Base-by-base conservation (phyloP, 2,329 filamentous ascomycete species). In the Arachnomyces sp. region DNA sequence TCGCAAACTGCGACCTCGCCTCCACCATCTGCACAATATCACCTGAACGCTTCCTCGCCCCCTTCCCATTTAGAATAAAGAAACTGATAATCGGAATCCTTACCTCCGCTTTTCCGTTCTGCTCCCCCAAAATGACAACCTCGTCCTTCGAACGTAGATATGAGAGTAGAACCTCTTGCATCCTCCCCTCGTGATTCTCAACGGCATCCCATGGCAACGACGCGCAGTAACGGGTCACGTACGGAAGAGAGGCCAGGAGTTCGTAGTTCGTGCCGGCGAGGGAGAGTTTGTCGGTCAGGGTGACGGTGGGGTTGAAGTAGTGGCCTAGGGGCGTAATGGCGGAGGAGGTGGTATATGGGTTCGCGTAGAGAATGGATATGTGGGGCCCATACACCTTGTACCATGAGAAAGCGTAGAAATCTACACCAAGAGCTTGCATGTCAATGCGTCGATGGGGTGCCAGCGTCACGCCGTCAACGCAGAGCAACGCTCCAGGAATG, bases 341-440 rank as follows among this genome's bases (percentile, higher is more conserved):
- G 12, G 71, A 53, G 3, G 66, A 65, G 16, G 76, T 76, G n/a
- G n/a, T n/a, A n/a, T n/a, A n/a, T n/a, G n/a, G n/a, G n/a, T n/a
- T n/a, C 4, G 74, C 81, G 54, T 86, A 90, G 1, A 90, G 65
- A 47, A 81, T 74, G 0, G 82, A 72, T 1, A 88, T 70, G 49
- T 89, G 84, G 1, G 84, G 84, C 0, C 84, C 84, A 54, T 83
- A 89, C 2, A 88, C 76, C 58, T 90, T 90, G 63, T 89, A 89
- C 84, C 83, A 89, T 0, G 73, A 80, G 55, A 89, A 86, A n/a
- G 71, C 64, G 58, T 89, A 90, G 49, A 88, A 80, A 55, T 90
- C 84, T 0, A 82, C 80, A 1, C 73, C 82, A 0, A 86, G 67
- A 0, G 65, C 76, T 47, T 75, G 70, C 3, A 89, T 80, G 55